Evolutionary conservation across 2,329 filamentous ascomycete species (phyloP).

Genomic region (Colletotrichum caudatum): DNA sequence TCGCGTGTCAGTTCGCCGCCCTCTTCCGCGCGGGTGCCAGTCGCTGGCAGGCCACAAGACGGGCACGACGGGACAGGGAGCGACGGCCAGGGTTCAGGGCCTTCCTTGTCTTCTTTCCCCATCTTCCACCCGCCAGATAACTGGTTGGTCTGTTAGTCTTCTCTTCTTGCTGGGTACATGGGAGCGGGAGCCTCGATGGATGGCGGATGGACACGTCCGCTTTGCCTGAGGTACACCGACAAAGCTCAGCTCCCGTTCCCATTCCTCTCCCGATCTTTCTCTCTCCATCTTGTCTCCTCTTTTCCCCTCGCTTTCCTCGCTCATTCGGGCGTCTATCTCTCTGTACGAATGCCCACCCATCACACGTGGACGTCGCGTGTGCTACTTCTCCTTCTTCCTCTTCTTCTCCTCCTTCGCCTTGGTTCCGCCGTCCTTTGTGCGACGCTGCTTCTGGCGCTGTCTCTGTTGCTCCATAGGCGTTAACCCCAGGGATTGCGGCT

Average conservation of each 20-base stretch:
- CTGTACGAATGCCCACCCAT: conserved; percentile 4
- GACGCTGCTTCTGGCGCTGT: conserved; percentile 12
- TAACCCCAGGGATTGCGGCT: conserved; percentile 34
- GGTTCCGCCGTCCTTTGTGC: not conserved
- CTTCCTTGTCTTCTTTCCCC: not conserved
- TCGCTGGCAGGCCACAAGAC: not conserved
- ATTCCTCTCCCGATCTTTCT: not conserved
- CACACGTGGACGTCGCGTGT: conserved; percentile 5
- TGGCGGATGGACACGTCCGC: not conserved
- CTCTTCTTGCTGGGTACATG: not conserved
- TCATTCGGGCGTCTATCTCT: not conserved
- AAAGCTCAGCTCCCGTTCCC: not conserved
- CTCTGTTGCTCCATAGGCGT: conserved; percentile 12
- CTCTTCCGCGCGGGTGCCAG: not conserved
- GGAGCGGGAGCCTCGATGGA: conserved; percentile 2
- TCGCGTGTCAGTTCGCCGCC: too few species aligned
- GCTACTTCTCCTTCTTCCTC: not conserved
- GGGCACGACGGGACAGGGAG: not conserved
- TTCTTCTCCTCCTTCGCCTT: not conserved
- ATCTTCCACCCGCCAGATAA: not conserved
- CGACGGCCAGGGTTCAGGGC: conserved; percentile 28
- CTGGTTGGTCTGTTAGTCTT: not conserved
- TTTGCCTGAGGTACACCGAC: conserved; percentile 5
- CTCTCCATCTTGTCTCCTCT: conserved; percentile 14
- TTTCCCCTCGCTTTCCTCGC: not conserved